Evolutionary conservation across 2,329 filamentous ascomycete species (phyloP).

Genomic region (Penicillium sp.): DNA sequence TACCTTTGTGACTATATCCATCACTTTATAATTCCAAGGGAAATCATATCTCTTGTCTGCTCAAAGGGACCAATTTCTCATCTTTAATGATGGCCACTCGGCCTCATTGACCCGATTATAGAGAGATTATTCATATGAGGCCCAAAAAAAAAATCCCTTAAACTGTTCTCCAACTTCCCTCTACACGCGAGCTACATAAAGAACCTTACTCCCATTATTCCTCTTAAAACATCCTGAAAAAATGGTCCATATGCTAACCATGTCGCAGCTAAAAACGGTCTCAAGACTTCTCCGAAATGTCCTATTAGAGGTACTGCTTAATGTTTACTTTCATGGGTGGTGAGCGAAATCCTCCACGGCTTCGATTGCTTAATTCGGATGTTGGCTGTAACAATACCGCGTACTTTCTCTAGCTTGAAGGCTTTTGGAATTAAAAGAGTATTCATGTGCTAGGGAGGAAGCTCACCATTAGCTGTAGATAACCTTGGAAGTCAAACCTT

Average conservation of each 20-base stretch:
- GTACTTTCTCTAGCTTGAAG: background rate
- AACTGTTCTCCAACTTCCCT: too few species aligned
- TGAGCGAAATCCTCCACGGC: background rate
- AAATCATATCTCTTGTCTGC: background rate
- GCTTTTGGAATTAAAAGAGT: too few species aligned
- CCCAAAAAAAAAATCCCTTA: too few species aligned
- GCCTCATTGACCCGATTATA: background rate
- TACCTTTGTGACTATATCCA: background rate
- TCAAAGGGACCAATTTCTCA: background rate
- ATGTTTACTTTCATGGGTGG: background rate
- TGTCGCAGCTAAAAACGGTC: background rate
- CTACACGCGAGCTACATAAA: too few species aligned
- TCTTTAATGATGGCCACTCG: background rate
- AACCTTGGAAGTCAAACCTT: too few species aligned
- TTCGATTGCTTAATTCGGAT: background rate
- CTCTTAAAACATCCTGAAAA: background rate
- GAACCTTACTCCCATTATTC: too few species aligned
- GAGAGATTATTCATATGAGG: too few species aligned
- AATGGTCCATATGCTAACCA: background rate
- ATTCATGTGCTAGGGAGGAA: too few species aligned
- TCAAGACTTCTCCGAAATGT: background rate
- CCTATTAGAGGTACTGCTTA: background rate
- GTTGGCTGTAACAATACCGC: background rate
- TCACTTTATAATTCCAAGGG: background rate
- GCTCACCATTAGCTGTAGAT: too few species aligned